Evolutionary conservation across 2,329 filamentous ascomycete genomes (phyloP).

Genomic region (Aspergillus fijiensis): DNA sequence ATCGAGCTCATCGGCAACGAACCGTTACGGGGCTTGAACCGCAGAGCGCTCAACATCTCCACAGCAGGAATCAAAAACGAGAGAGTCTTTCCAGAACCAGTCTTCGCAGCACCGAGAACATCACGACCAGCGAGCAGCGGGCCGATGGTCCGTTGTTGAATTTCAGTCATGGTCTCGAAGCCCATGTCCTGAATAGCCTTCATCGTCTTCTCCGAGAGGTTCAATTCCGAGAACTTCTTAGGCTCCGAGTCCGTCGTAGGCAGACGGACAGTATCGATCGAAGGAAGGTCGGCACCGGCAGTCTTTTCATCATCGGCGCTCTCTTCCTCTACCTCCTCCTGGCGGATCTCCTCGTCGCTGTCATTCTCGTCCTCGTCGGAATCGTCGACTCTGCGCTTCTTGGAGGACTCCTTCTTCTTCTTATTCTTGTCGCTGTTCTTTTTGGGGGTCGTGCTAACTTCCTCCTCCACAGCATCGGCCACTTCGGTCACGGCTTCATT

Average conservation of each 20-base stretch:
- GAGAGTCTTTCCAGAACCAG: conserved; percentile 91
- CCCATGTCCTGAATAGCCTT: conserved; percentile 88
- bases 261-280: conserved; percentile 51
- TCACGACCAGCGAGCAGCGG: conserved; percentile 86
- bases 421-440: conserved; percentile 21
- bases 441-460: conserved; percentile 12
- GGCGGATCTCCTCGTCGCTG: conserved; percentile 22
- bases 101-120: conserved; percentile 93
- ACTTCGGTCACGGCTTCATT: conserved; percentile 19
- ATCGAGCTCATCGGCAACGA: conserved; percentile 17
- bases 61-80: conserved; percentile 92
- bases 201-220: conserved; percentile 84
- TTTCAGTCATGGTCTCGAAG: conserved; percentile 93
- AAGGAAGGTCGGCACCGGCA: conserved; percentile 52
- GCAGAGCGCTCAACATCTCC: conserved; percentile 85
- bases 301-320: conserved; percentile 32
- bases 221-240: conserved; percentile 75
- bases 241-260: conserved; percentile 61
- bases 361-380: conserved; percentile 38
- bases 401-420: conserved; percentile 27
- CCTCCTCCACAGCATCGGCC: conserved; percentile 19
- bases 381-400: conserved; percentile 42
- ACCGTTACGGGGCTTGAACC: conserved; percentile 91
- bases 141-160: conserved; percentile 83
- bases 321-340: conserved; percentile 33